Percentiles rank a stretch among this genome's conserved stretches.
Evolutionary conservation across 2,329 filamentous ascomycete species (phyloP).

Genomic region (Pestalotiopsis fici): DNA sequence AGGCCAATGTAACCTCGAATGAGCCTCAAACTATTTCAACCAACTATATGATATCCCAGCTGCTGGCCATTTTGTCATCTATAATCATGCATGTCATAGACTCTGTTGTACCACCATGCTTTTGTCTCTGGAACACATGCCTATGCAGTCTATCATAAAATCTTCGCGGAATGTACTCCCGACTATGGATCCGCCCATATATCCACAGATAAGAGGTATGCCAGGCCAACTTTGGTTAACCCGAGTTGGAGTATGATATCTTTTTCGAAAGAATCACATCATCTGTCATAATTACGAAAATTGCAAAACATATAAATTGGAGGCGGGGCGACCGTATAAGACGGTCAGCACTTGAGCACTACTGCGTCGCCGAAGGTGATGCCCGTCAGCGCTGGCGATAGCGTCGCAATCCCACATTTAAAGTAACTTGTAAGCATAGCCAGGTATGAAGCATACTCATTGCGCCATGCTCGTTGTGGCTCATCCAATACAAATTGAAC

Average conservation of each 20-base stretch:
- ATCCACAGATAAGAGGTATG: background rate
- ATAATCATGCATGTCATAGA: too few species aligned
- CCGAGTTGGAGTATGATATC: background rate
- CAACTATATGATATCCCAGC: background rate
- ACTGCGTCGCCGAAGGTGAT: too few species aligned
- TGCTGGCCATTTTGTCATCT: background rate
- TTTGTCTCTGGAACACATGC: rapidly evolving
- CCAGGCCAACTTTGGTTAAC: background rate
- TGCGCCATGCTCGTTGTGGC: too few species aligned
- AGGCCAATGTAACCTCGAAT: background rate
- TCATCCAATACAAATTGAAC: too few species aligned
- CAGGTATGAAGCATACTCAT: too few species aligned
- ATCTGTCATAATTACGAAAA: background rate
- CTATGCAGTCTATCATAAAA: background rate
- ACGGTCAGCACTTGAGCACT: too few species aligned
- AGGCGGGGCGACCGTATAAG: too few species aligned
- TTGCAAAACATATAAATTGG: too few species aligned
- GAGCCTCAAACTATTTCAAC: background rate
- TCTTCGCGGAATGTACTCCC: background rate
- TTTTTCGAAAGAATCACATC: background rate
- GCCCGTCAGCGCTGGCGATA: too few species aligned
- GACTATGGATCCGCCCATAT: background rate
- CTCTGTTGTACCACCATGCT: background rate
- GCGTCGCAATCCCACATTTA: too few species aligned
- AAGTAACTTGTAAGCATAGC: too few species aligned